Percentiles rank a stretch among this genome's conserved stretches.
Evolutionary conservation across 495 filamentous ascomycete genomes (phyloP).

Genomic region (Lepidopterella palustris): DNA sequence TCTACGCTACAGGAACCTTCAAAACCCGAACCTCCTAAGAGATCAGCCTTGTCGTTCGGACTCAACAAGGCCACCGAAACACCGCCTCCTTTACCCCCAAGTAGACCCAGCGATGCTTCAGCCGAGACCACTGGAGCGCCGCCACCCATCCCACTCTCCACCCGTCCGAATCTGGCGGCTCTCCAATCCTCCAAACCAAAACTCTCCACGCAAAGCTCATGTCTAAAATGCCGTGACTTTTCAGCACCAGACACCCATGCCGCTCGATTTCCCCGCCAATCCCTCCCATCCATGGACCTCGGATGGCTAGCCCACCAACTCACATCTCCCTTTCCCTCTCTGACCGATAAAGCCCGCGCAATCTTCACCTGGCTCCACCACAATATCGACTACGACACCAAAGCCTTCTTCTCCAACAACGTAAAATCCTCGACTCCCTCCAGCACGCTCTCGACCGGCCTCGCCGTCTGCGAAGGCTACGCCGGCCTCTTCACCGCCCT

Average conservation of each 20-base stretch:
- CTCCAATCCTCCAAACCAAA: slow-evolving; percentile 51
- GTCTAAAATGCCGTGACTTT: slow-evolving; percentile 82
- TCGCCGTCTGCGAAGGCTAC: slow-evolving; percentile 89
- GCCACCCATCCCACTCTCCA: slow-evolving; percentile 51
- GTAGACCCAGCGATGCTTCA: slow-evolving; percentile 11
- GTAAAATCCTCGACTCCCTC: slow-evolving; percentile 61
- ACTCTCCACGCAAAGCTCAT: slow-evolving; percentile 36
- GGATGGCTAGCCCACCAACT: slow-evolving; percentile 69
- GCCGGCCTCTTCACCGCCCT: slow-evolving; percentile 73
- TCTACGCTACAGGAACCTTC: slow-evolving; percentile 4
- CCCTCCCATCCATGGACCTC: slow-evolving; percentile 58
- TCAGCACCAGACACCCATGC: slow-evolving; percentile 73
- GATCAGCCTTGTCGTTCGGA: slow-evolving; percentile 36
- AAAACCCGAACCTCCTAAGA: slow-evolving; percentile 10
- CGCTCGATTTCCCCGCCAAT: slow-evolving; percentile 63
- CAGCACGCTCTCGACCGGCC: slow-evolving; percentile 60
- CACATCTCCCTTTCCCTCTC: slow-evolving; percentile 68
- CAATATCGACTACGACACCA: slow-evolving; percentile 78
- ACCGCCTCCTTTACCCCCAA: slow-evolving; percentile 30
- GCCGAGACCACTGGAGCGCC: slow-evolving; percentile 24
- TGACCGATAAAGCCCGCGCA: slow-evolving; percentile 81
- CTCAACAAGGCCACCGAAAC: slow-evolving; percentile 34
- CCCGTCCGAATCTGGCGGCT: slow-evolving; percentile 53
- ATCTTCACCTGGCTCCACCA: slow-evolving; percentile 96
- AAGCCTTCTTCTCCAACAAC: slow-evolving; percentile 64